These are phyloP conservation scores for Candida maltosa DNA, from an alignment of 805 yeast species.

Conservation along the genomic window DNA sequence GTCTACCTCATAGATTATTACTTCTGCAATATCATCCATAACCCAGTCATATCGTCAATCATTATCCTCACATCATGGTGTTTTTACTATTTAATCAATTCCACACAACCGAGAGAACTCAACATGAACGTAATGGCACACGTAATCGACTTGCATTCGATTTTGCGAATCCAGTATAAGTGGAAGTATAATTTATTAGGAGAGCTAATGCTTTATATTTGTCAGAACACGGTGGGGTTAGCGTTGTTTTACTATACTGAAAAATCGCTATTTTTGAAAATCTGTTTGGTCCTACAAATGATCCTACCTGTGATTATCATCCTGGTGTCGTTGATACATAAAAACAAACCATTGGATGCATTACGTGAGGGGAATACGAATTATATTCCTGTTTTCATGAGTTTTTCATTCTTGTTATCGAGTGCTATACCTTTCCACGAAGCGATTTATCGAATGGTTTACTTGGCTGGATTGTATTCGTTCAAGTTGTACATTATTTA, in stretches of 20 bases:
- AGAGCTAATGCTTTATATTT: too few species aligned
- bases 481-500: conserved; percentile 32
- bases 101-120: background rate
- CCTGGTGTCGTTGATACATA: background rate
- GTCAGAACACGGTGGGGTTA: too few species aligned
- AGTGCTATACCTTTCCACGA: conserved; percentile 14
- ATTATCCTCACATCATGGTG: conserved; percentile 3
- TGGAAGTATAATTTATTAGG: too few species aligned
- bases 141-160: too few species aligned
- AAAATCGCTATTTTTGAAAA: background rate
- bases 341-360: conserved; percentile 4
- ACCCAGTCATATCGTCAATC: conserved; percentile 17
- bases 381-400: conserved; percentile 31
- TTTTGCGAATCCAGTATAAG: too few species aligned
- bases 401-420: conserved; percentile 30
- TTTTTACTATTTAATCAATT: background rate
- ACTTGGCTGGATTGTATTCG: conserved; percentile 19
- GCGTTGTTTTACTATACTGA: background rate
- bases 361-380: conserved; percentile 29
- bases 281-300: conserved; percentile 10
- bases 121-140: too few species aligned
- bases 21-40: conserved; percentile 16
- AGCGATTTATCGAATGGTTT: conserved; percentile 6
- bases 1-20: conserved; percentile 15
- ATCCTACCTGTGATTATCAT: conserved; percentile 13